Conservation (phyloP, 2,329 filamentous ascomycete genomes). For the Trichoderma cornu-damae region DNA sequence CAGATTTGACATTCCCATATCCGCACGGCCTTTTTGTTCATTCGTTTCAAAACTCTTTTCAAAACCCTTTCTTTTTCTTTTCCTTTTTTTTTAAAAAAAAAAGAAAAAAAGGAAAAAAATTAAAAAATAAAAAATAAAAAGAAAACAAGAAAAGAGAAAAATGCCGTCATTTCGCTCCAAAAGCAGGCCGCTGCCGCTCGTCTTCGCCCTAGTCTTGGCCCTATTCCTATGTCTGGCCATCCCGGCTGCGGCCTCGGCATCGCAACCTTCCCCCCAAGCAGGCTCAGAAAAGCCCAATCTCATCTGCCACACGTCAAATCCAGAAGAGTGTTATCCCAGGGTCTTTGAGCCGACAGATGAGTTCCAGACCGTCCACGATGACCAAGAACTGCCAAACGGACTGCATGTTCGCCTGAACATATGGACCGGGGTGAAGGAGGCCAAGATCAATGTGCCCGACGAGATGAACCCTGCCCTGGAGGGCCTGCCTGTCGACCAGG, state of each 20-base stretch:
- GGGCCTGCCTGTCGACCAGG: slow-evolving; percentile 49
- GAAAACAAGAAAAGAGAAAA: no score
- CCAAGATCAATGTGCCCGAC: slow-evolving; percentile 58
- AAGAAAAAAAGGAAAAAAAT: no score
- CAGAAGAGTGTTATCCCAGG: slow-evolving; percentile 60
- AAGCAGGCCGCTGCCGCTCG: slow-evolving; percentile 17
- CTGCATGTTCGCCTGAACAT: slow-evolving; percentile 64
- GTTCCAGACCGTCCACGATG: slow-evolving; percentile 58
- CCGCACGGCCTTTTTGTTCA: not conserved
- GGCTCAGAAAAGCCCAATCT: slow-evolving; percentile 37
- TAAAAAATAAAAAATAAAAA: no score
- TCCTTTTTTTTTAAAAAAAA: no score
- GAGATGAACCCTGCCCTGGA: slow-evolving; percentile 45
- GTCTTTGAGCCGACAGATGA: slow-evolving; percentile 59
- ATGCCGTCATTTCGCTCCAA: slow-evolving; percentile 7
- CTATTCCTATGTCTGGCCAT: slow-evolving; percentile 28
- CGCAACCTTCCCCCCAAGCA: slow-evolving; percentile 25
- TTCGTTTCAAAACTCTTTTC: not conserved
- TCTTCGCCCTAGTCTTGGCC: slow-evolving; percentile 26
- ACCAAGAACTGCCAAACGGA: slow-evolving; percentile 60
- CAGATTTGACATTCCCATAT: not conserved
- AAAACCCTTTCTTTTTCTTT: no score
- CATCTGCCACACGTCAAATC: slow-evolving; percentile 59
- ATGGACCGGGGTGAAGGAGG: slow-evolving; percentile 58
- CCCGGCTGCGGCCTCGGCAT: slow-evolving; percentile 27